Base-by-base conservation (phyloP, 2,329 filamentous ascomycete genomes). In the Nemania abortiva region DNA sequence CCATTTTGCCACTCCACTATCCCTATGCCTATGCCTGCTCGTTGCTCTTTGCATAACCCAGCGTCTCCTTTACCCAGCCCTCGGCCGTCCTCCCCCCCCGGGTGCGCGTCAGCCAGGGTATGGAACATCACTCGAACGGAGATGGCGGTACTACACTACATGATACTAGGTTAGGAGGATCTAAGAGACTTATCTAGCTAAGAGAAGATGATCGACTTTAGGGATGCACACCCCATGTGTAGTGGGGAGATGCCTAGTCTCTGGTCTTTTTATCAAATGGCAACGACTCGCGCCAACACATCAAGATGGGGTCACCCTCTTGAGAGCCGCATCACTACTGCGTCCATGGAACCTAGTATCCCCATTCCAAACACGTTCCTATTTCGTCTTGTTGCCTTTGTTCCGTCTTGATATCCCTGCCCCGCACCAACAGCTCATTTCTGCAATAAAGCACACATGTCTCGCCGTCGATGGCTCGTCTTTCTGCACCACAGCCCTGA, bases 281-380 rank as follows among this genome's bases (percentile, higher is more conserved):
- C 88, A 88, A 89, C 86, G 87, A 91, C 86, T 86, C 85, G 90
- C 91, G 93, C 93, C 94, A 97, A 87, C 93, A 92, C 94, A 97
- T 94, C 93, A 92, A 85, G 84, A 89, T 88, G 87, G 88, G 68
- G 88, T 89, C 88, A 87, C 87, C 88, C 87, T 86, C 82, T 86
- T 78, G 75, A 89, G 87, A 89, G 88, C 88, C 88, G 88, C 88
- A 90, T 88, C 83, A 84, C 57, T 81, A 86, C 84, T 88, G 87
- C 86, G 85, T 88, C 84, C 87, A 81, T 78, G 82, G 82, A 85
- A 84, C 82, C 84, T 79, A 72, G 9, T 42, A 42, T 42, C 75
- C 74, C 74, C 71, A 70, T 76, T 76, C 71, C 72, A 73, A 74
- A 74, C 69, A 70, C 74, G 72, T 75, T 76, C 73, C 74, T 78